Evolutionary conservation across 768 basidiomycete species (phyloP), one percentile per base, ranked within the genome.

Genomic region (Amanita polypyramis): DNA sequence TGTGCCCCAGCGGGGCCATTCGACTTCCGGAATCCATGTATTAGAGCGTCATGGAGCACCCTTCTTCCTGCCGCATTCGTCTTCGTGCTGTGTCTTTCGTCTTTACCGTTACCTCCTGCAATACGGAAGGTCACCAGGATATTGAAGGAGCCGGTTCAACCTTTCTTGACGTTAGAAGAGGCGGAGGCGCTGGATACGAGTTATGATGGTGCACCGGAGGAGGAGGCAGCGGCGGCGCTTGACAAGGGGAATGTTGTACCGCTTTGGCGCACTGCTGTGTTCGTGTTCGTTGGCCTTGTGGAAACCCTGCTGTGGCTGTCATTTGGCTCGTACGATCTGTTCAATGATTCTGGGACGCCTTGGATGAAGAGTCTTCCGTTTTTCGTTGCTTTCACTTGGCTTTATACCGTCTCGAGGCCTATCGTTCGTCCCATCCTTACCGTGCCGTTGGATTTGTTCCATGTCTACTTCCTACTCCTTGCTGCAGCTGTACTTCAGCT

Each of bases 371-470:
- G 70, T 2, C 65, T 65, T 5, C 64, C 71, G 0, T 63, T 82
- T 41, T 57, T 82, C 25, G 55, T 76, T 20, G 76, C 78, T 0
- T 52, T 64, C 0, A 65, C 77, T 3, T 90, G 88, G 88, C 59
- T 84, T 33, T 88, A 85, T 54, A 77, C 81, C 0, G 62, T 76
- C 15, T 54, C 71, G 17, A 76, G 78, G 39, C 77, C 82, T 1
- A 63, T 82, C 11, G 56, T 71, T 23, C 65, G 66, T 33, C 77
- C 80, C 0, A 65, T 68, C 4, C 62, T 74, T 0, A 89, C 83
- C 0, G 70, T 74, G 2, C 82, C 82, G 14, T 73, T 64, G 53
- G 85, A 84, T 55, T 62, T 89, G 14, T 76, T 89, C 58, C 55
- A 64, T 0, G 59, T 90, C 1, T 86, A 80, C 55, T 19, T 70